Percentiles rank a stretch among this genome's conserved stretches.
Evolutionary conservation across 768 basidiomycete genomes (phyloP).

Genomic region (Phanerodontia chrysosporium): DNA sequence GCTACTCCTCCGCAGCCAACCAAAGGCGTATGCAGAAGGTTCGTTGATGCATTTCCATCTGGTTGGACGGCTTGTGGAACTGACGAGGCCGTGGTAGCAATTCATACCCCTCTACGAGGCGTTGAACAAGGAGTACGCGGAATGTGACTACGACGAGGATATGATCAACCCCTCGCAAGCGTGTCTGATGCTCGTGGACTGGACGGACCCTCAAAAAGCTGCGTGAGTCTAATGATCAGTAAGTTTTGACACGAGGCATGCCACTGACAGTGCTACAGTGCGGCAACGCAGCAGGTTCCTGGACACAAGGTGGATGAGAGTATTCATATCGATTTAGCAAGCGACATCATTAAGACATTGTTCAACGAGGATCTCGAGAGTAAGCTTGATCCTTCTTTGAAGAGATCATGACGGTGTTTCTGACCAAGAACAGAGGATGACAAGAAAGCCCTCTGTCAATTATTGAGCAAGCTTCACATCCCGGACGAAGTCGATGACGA

Average conservation of each 20-base stretch:
- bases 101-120: constrained; percentile 66
- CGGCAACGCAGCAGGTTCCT: constrained; percentile 33
- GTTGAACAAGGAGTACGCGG: constrained; percentile 51
- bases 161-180: constrained; percentile 74
- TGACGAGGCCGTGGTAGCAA: constrained; percentile 40
- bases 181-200: constrained; percentile 77
- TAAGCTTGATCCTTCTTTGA: constrained; percentile 29
- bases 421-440: constrained; percentile 38
- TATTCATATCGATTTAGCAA: constrained; percentile 55
- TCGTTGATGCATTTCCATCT: constrained; percentile 25
- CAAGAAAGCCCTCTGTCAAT: constrained; percentile 44
- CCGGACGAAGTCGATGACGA: constrained; percentile 70
- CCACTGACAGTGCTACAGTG: background rate
- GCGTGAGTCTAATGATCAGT: constrained; percentile 34
- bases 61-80: background rate
- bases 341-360: constrained; percentile 43
- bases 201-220: constrained; percentile 81
- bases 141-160: constrained; percentile 66
- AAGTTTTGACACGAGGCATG: background rate
- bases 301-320: constrained; percentile 34
- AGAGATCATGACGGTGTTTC: background rate
- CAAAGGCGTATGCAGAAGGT: constrained; percentile 70
- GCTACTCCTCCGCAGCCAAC: constrained; percentile 72
- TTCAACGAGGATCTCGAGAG: constrained; percentile 50
- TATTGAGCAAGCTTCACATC: constrained; percentile 51